These are phyloP conservation scores for Cymodocea nodosa DNA, from an alignment of 116 monocot genomes.

Conservation along the genomic window DNA sequence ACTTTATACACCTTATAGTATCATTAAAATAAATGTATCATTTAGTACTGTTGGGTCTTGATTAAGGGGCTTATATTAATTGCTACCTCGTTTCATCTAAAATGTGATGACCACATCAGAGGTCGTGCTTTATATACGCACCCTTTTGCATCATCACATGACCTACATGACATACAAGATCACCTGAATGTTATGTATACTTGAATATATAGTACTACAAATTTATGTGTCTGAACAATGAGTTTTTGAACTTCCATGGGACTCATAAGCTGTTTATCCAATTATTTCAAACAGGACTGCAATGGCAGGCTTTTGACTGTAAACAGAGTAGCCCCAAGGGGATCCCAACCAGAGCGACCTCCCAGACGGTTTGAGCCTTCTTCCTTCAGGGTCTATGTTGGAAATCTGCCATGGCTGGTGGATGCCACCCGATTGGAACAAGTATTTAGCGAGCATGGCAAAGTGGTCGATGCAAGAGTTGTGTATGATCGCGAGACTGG, in stretches of 20 bases:
- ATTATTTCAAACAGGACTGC: constrained; percentile 1
- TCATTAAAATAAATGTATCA: too few relatives aligned
- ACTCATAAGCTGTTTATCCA: neutral
- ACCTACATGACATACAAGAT: too few relatives aligned
- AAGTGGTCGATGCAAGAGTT: constrained; percentile 64
- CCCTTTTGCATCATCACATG: neutral
- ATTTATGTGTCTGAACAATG: neutral
- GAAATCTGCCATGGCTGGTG: constrained; percentile 81
- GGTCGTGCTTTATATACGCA: too few relatives aligned
- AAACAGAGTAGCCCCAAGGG: constrained; percentile 77
- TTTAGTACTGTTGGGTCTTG: too few relatives aligned
- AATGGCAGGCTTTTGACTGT: constrained; percentile 63
- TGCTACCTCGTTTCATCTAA: too few relatives aligned
- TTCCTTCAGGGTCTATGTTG: constrained; percentile 67
- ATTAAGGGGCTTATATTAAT: too few relatives aligned
- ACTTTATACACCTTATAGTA: too few relatives aligned
- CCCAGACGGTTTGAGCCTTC: constrained; percentile 26
- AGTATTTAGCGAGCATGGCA: constrained; percentile 68
- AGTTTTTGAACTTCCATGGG: too few relatives aligned
- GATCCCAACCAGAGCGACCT: constrained; percentile 37
- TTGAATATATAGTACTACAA: too few relatives aligned
- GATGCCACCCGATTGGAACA: constrained; percentile 68
- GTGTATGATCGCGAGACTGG: constrained; percentile 75
- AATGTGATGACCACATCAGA: too few relatives aligned
- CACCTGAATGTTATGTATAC: too few relatives aligned